phyloP scores from a whole-genome alignment of 352 stramenopile species.

The Pythium scleroteichum region DNA sequence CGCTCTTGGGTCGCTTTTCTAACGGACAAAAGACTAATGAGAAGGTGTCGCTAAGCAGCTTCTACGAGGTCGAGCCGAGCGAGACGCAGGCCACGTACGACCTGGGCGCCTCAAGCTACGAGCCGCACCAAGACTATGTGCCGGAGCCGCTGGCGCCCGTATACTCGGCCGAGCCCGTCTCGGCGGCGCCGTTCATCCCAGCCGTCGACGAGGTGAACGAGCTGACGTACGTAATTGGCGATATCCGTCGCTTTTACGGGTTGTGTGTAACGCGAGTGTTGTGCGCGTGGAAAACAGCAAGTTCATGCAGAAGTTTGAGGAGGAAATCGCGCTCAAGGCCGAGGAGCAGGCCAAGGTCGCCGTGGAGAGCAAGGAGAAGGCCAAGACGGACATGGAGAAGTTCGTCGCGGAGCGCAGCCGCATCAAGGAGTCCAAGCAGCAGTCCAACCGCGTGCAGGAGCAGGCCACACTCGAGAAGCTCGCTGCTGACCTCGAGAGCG shows the following conservation, averaged over 20 bases:
- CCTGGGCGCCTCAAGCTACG: conserved; percentile 4
- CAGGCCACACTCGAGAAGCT: conserved; percentile 95
- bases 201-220: conserved; percentile 72
- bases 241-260: too few species aligned
- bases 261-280: not conserved
- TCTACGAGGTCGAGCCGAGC: conserved; percentile 60
- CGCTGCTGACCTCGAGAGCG: conserved; percentile 92
- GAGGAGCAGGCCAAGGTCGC: conserved; percentile 74
- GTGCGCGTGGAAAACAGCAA: conserved; percentile 35
- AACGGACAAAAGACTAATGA: too few species aligned
- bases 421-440: conserved; percentile 90
- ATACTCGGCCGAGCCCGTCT: conserved; percentile 22
- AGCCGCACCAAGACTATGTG: conserved; percentile 6
- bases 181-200: conserved; percentile 28
- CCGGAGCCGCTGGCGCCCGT: conserved; percentile 5
- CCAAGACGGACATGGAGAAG: conserved; percentile 64
- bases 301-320: conserved; percentile 74
- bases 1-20: not conserved
- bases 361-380: conserved; percentile 71
- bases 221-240: conserved; percentile 59
- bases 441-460: conserved; percentile 92
- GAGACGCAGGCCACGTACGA: conserved; percentile 30
- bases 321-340: conserved; percentile 66
- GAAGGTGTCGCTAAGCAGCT: conserved; percentile 33
- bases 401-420: conserved; percentile 85